Evolutionary conservation across 2,329 filamentous ascomycete species (phyloP).

Genomic region (Cordyceps militaris): DNA sequence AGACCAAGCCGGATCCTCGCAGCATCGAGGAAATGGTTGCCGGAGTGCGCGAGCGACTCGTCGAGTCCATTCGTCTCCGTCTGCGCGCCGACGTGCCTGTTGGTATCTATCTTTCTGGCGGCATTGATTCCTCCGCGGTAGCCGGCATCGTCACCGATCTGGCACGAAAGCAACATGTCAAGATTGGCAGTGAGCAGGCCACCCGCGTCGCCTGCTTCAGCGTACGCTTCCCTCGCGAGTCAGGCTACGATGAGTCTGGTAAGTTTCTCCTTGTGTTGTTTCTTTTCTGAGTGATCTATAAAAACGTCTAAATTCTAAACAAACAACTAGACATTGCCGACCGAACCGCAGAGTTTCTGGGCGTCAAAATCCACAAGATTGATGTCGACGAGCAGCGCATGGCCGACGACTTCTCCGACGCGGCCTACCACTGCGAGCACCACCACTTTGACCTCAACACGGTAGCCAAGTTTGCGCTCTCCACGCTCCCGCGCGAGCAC

Average conservation of each 20-base stretch:
- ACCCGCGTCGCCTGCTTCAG: not conserved
- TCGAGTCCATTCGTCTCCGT: conserved; percentile 46
- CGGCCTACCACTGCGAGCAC: conserved; percentile 26
- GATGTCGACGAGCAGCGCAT: conserved; percentile 23
- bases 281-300: not conserved
- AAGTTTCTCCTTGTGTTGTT: not conserved
- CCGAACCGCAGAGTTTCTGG: conserved; percentile 27
- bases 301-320: not conserved
- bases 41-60: conserved; percentile 40
- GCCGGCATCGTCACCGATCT: conserved; percentile 50
- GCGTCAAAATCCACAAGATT: conserved; percentile 22
- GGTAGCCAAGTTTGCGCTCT: conserved; percentile 45
- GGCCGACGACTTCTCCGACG: conserved; percentile 24
- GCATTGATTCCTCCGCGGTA: conserved; percentile 50
- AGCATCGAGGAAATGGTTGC: conserved; percentile 43
- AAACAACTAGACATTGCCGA: conserved; percentile 22
- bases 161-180: conserved; percentile 36
- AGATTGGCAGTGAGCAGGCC: conserved; percentile 12
- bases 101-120: conserved; percentile 50
- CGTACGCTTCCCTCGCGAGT: not conserved
- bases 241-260: not conserved
- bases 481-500: conserved; percentile 34
- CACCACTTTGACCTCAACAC: conserved; percentile 41
- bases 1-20: conserved; percentile 28
- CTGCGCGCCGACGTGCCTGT: conserved; percentile 51